phyloP scores from a whole-genome alignment of 148 eudicot species.

The Vaccinium corymbosum region DNA sequence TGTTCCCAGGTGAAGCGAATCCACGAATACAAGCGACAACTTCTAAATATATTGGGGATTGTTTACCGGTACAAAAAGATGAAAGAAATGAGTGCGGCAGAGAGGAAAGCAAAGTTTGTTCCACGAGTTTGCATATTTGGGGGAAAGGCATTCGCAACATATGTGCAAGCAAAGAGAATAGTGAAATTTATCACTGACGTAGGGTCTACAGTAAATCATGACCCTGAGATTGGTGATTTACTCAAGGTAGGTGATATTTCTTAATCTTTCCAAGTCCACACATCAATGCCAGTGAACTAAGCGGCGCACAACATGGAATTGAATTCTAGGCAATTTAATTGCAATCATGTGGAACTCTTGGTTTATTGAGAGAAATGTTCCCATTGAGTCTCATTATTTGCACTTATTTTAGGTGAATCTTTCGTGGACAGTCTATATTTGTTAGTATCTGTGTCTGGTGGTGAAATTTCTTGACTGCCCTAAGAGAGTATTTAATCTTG shows the following conservation, averaged over 20 bases:
- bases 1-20: conserved; percentile 80
- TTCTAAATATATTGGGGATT: conserved; percentile 80
- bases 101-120: conserved; percentile 59
- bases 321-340: not conserved
- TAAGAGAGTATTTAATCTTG: not conserved
- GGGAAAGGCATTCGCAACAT: conserved; percentile 95
- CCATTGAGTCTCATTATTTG: not conserved
- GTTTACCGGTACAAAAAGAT: conserved; percentile 92
- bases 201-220: conserved; percentile 79
- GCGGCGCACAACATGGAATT: not conserved
- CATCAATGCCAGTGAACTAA: not conserved
- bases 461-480: not conserved
- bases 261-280: not conserved
- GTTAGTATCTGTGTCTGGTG: not conserved
- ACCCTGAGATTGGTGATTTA: conserved; percentile 88
- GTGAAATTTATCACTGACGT: conserved; percentile 95
- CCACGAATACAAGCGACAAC: conserved; percentile 92
- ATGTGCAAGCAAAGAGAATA: conserved; percentile 91
- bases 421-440: not conserved
- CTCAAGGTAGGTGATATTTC: conserved; percentile 46
- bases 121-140: conserved; percentile 97
- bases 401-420: not conserved
- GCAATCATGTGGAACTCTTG: not conserved
- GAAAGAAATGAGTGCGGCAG: conserved; percentile 81
- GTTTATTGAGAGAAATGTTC: not conserved